Base-by-base conservation (phyloP, 805 yeast genomes). In the Starmera dryadoides region DNA sequence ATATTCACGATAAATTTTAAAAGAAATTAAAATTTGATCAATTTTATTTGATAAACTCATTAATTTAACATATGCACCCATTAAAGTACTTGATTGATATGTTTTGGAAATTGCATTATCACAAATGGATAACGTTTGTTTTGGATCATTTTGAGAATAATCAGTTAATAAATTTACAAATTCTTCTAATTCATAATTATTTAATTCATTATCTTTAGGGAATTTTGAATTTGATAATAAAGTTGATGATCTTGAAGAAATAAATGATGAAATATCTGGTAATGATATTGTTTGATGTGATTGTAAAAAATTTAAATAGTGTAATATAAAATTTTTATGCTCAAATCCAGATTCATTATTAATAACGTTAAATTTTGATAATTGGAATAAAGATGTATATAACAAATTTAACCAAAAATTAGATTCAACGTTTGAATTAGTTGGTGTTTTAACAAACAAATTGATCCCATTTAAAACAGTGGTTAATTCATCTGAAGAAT, bases 1-100 rank as follows among this genome's bases (percentile, higher is more conserved):
- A 43, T 73, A 75, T 35, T 64, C 64, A 4, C 61, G 40, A 39
- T 63, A 69, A 16, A 73, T 73, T 20, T 58, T 60, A 43, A 69
- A 68, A 12, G 63, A 47, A 5, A 65, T 56, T 10, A 49, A 50
- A 4, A 52, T 41, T 34, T 60, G 60, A 1, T 51, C 47, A 0
- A 28, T 18, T 20, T 49, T 46, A 6, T 49, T 36, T 17, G 39
- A 39, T 14, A 45, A 40, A 2, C 43, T 39, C n/a, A 56, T 62
- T 43, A 61, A 61, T 46, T 41, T 55, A 48, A 59, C 64, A 41
- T 66, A 69, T 42, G 56, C 52, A 44, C 49, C 61, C 32, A 58
- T 53, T 32, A 64, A 59, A 6, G 41, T 43, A 18, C 53, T 57
- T 30, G 66, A 71, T 47, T 73, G 79, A 41, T 73, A 75, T 0